phyloP scores from a whole-genome alignment of 2,329 filamentous ascomycete species.

The Neonectria faginata region DNA sequence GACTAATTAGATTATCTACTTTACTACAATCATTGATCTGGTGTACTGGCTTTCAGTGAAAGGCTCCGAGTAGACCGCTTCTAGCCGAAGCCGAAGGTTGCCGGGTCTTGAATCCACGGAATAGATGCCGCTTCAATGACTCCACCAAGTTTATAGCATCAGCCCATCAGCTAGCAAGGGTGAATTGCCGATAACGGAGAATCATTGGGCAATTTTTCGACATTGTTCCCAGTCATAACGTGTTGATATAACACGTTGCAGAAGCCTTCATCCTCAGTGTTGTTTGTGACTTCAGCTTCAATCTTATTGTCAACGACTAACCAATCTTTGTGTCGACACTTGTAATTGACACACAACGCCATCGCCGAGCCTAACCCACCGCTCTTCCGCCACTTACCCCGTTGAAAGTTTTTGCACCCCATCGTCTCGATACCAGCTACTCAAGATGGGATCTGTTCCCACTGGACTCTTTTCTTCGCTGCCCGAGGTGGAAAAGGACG shows the following conservation, averaged over 20 bases:
- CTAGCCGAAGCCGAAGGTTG: no score
- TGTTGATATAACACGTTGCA: slow-evolving; percentile 14
- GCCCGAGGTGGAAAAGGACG: slow-evolving; percentile 25
- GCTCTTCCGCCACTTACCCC: neutral
- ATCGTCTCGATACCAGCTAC: neutral
- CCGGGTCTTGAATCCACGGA: no score
- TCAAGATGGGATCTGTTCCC: slow-evolving; percentile 19
- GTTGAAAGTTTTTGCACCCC: neutral
- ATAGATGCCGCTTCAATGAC: neutral
- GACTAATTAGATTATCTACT: no score
- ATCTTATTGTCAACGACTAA: neutral
- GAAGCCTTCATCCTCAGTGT: neutral
- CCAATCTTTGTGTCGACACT: neutral
- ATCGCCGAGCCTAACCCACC: neutral
- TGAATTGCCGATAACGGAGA: slow-evolving; percentile 15
- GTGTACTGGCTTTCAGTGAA: no score
- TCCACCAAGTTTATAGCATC: neutral
- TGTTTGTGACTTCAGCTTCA: neutral
- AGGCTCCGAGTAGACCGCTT: no score
- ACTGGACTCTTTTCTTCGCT: slow-evolving; percentile 20
- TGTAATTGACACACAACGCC: neutral
- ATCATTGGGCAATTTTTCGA: slow-evolving; percentile 5
- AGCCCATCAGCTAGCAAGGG: slow-evolving; percentile 5
- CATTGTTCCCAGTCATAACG: slow-evolving; percentile 1
- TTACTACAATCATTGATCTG: no score